Percentiles rank a stretch among this genome's conserved stretches.
These are phyloP conservation scores for Erythrobasidium yunnanense DNA, from an alignment of 768 basidiomycete species.

Conservation along the genomic window DNA sequence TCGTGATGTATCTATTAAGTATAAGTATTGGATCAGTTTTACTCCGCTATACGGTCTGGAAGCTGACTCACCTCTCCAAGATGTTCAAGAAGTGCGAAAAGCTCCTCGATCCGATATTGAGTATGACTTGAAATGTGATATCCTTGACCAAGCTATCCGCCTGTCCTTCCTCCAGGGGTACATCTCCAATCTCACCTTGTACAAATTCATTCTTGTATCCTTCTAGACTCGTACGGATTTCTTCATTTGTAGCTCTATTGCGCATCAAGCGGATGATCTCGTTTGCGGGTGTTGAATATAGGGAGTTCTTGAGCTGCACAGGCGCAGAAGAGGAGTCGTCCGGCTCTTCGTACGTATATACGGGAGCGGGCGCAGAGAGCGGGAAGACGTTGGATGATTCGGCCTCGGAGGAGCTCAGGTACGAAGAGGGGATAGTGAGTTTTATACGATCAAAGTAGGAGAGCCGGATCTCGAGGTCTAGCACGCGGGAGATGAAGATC, in stretches of 20 bases:
- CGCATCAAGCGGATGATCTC: conserved; percentile 68
- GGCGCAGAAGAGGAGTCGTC: conserved; percentile 16
- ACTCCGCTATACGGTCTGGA: conserved; percentile 56
- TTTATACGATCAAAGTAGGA: conserved; percentile 87
- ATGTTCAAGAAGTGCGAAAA: conserved; percentile 97
- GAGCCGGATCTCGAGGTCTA: conserved; percentile 80
- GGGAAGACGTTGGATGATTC: conserved; percentile 58
- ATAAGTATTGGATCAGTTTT: conserved; percentile 40
- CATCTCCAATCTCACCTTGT: conserved; percentile 11
- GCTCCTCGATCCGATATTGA: conserved; percentile 83
- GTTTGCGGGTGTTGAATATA: conserved; percentile 68
- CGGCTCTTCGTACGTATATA: conserved; percentile 72
- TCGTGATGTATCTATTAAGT: conserved; percentile 14
- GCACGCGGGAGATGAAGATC: conserved; percentile 69
- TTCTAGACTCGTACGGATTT: conserved; percentile 64
- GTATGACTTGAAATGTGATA: conserved; percentile 73
- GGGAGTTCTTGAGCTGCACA: conserved; percentile 33
- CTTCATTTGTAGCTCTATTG: conserved; percentile 53
- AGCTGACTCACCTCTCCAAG: conserved; percentile 62
- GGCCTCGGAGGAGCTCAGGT: conserved; percentile 55
- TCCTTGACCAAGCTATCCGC: conserved; percentile 60
- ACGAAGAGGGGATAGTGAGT: conserved; percentile 71
- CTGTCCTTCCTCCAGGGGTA: conserved; percentile 45
- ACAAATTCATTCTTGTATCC: conserved; percentile 11
- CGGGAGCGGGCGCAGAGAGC: conserved; percentile 62